These are phyloP conservation scores for Hymenoscyphus linearis DNA, from an alignment of 2,329 filamentous ascomycete genomes.

Conservation along the genomic window DNA sequence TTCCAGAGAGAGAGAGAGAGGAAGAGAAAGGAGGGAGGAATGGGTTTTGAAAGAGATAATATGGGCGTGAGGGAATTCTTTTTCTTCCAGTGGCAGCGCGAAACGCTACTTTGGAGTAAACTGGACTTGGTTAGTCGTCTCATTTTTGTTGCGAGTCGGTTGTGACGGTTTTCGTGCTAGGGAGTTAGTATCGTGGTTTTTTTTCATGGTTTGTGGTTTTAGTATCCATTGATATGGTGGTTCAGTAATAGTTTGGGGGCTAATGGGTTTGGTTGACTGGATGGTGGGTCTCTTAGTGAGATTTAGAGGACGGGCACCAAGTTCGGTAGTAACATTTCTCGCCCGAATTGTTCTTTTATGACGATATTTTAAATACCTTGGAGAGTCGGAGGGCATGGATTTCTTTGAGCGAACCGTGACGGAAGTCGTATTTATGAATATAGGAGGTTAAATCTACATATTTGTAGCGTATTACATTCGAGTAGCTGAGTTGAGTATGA, in stretches of 20 bases:
- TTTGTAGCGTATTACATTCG: too few species aligned
- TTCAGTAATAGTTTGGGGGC: background rate
- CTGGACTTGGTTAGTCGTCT: background rate
- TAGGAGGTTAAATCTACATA: too few species aligned
- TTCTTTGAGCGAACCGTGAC: too few species aligned
- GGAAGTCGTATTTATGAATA: too few species aligned
- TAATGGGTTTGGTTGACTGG: background rate
- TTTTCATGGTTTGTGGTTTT: background rate
- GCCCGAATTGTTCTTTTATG: background rate
- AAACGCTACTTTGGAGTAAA: background rate
- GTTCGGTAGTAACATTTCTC: background rate
- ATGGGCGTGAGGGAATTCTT: background rate
- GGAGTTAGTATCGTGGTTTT: background rate
- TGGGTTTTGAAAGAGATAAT: background rate
- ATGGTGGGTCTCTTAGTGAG: background rate
- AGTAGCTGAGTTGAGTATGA: too few species aligned
- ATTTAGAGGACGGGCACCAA: background rate
- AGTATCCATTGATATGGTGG: background rate
- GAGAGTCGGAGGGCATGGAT: too few species aligned
- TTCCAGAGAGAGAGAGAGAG: background rate
- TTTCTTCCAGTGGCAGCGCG: background rate
- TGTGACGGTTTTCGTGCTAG: background rate
- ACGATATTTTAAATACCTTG: background rate
- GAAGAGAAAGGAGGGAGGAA: background rate
- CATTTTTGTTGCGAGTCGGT: background rate